phyloP scores from a whole-genome alignment of 345 rosid genomes.

The Turritis glabra region DNA sequence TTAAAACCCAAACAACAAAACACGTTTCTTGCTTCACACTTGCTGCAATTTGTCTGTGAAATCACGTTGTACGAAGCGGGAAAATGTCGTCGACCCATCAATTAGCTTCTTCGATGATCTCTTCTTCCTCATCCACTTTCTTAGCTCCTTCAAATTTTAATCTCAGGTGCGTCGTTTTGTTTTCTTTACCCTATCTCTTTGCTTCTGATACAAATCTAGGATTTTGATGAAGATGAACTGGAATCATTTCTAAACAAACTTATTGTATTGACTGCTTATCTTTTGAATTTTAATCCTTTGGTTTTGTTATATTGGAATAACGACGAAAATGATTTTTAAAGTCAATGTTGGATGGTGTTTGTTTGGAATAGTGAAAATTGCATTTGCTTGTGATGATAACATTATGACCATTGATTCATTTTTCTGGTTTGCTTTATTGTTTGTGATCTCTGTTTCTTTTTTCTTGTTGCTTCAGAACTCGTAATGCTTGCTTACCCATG shows the following conservation, averaged over 20 bases:
- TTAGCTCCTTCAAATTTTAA: constrained; percentile 33
- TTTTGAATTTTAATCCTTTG: neutral
- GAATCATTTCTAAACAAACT: neutral
- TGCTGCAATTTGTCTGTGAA: neutral
- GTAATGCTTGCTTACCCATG: constrained; percentile 33
- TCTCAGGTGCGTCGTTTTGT: constrained; percentile 21
- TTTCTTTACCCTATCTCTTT: neutral
- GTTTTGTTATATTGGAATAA: neutral
- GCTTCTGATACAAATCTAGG: neutral
- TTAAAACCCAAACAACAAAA: neutral
- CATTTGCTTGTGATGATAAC: neutral
- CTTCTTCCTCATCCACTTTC: constrained; percentile 38
- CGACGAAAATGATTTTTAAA: neutral
- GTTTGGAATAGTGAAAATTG: neutral
- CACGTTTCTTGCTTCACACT: constrained; percentile 6
- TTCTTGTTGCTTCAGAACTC: constrained; percentile 34
- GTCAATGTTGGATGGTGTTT: constrained; percentile 11
- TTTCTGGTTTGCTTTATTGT: neutral
- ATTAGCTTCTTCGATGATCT: constrained; percentile 30
- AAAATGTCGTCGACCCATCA: constrained; percentile 35
- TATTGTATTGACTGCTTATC: neutral
- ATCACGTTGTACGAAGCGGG: neutral
- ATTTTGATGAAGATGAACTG: neutral
- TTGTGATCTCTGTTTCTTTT: neutral
- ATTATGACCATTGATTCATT: neutral